Evolutionary conservation across 2,329 filamentous ascomycete genomes (phyloP), one percentile per base, ranked within the genome.

Genomic region (Aspergillus japonicus): DNA sequence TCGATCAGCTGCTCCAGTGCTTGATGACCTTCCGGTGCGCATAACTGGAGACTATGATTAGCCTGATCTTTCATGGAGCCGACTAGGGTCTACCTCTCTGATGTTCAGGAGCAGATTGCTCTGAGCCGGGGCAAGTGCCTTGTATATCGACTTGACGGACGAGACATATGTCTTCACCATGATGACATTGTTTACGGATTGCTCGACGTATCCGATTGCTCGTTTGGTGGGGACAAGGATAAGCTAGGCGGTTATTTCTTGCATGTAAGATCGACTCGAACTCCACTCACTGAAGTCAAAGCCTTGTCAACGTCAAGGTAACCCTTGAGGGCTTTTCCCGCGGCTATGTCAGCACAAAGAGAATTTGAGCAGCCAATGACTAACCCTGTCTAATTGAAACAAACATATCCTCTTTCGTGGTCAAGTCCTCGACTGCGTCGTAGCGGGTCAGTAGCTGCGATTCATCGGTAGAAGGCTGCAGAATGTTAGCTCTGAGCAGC

Each of bases 331-430:
- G 88, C 90, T 89, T 57, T 2, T 0, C 23, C 16, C 2, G 29
- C n/a, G 56, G 23, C 44, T 12, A 51, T 10, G 44, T 68, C 53
- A 68, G 53, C 12, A 10, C 47, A 5, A 26, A 58, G 12, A 7
- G n/a, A 4, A 12, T 4, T 2, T 50, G 12, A 10, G 24, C 23
- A 7, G 10, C 33, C 12, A 3, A 1, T 31, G 8, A 61, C 74
- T 54, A 65, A 88, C 90, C 86, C 77, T 89, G 83, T 54, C 92
- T 87, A 29, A 91, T 84, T 52, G 87, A 85, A 53, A 85, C 86
- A 75, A 97, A 96, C 83, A 96, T 90, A 48, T 93, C 90, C 70
- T 96, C 91, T 56, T 90, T 92, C 0, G 83, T 85, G 1, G 88
- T 87, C 21, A 99, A 77, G 73, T 98, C 94, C 60, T 92, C 87